Base-by-base conservation (phyloP, 2,329 filamentous ascomycete species). In the Botrytis fabae region DNA sequence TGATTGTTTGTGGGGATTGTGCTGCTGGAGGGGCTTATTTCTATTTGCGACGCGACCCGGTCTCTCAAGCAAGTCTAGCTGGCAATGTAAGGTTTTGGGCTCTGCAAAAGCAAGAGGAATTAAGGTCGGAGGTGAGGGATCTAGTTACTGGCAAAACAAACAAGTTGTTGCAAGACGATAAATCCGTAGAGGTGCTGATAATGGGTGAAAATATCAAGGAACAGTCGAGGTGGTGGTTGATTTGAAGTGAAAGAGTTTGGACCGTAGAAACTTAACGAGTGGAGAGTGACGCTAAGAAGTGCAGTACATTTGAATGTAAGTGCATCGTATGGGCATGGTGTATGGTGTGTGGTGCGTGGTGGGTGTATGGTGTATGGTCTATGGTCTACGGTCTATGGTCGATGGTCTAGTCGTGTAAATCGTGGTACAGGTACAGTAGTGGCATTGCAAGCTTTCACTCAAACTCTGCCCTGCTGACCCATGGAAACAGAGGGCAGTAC, bases 1-100 rank as follows among this genome's bases (percentile, higher is more conserved):
- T 68, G 62, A 72, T 57, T 66, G 46, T 66, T 40, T 68, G 70
- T 72, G 62, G 70, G 48, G 62, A 68, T 60, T 60, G 48, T 60
- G 54, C 40, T 66, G 28, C 54, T 54, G 54, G 69, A 70, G 69
- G 62, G 70, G 70, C 28, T 65, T 71, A 66, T 44, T 65, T 42
- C 59, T 62, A 63, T 25, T 57, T 72, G 70, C 70, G 61, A 72
- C 32, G 51, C 70, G 70, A 72, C 70, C 62, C 9, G 40, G 40
- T 71, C 35, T 60, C 32, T 64, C 35, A 18, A 57, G 70, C 51
- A 59, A 48, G 62, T 66, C 28, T 20, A 51, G 57, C 42, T 22
- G 38, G 40, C 35, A 57, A 10, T 22, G 61, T 38, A 59, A 40
- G 16, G 9, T 6, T 44, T 57, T 12, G 51, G 60, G 42, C 57